Evolutionary conservation across 2,329 filamentous ascomycete genomes (phyloP).

Genomic region (Trichoderma semiorbis): DNA sequence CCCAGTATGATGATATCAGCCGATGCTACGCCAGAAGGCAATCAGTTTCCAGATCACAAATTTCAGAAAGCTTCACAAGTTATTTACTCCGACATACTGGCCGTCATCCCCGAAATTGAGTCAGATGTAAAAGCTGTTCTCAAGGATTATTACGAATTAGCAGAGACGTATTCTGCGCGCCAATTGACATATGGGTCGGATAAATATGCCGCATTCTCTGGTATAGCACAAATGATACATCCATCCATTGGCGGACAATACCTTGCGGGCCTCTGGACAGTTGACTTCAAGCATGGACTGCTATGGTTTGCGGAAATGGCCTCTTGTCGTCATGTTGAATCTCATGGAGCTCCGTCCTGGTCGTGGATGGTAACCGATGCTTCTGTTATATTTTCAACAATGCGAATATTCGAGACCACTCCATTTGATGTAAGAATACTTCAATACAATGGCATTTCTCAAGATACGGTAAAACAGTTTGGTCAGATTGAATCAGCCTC

Average conservation of each 20-base stretch:
- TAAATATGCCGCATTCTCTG: constrained; percentile 8
- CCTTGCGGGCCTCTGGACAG: constrained; percentile 5
- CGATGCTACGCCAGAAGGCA: background rate
- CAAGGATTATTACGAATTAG: background rate
- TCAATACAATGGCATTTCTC: background rate
- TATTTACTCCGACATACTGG: background rate
- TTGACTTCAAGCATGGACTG: background rate
- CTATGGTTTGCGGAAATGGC: background rate
- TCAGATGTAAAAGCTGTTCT: background rate
- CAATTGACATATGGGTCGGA: background rate
- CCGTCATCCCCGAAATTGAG: background rate
- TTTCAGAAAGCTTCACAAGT: background rate
- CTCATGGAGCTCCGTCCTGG: constrained; percentile 5
- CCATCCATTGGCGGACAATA: background rate
- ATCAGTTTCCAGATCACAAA: background rate
- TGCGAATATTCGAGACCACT: background rate
- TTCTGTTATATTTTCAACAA: background rate
- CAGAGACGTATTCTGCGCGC: background rate
- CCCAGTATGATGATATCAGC: background rate
- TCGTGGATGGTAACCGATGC: constrained; percentile 11
- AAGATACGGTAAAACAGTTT: background rate
- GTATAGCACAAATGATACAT: background rate
- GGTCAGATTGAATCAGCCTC: background rate
- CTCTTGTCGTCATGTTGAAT: background rate
- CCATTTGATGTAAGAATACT: background rate